These are phyloP conservation scores for Pistacia vera DNA, from an alignment of 345 rosid genomes.

Conservation along the genomic window DNA sequence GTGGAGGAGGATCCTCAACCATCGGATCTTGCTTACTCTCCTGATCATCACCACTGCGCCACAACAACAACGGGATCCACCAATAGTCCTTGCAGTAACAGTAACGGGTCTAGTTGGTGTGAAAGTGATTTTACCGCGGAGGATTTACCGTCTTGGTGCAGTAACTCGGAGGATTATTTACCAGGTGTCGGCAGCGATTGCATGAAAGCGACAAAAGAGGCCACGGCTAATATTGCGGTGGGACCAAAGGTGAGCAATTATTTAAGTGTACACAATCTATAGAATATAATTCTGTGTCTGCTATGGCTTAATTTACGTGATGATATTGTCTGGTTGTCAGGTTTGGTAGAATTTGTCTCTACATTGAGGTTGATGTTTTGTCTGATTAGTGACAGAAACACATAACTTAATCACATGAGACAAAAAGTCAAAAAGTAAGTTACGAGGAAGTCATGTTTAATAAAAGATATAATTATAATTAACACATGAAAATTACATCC, in stretches of 20 bases:
- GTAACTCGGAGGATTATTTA: slow-evolving; percentile 36
- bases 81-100: slow-evolving; percentile 33
- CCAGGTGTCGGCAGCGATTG: slow-evolving; percentile 60
- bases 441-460: not conserved
- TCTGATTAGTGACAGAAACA: slow-evolving; percentile 4
- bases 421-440: slow-evolving; percentile 29
- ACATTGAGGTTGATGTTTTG: not conserved
- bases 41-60: slow-evolving; percentile 31
- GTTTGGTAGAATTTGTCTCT: slow-evolving; percentile 22
- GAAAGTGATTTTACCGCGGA: slow-evolving; percentile 78
- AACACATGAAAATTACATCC: not conserved
- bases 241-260: slow-evolving; percentile 59
- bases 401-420: not conserved
- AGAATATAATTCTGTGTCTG: slow-evolving; percentile 38
- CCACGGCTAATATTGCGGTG: slow-evolving; percentile 28
- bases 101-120: slow-evolving; percentile 77
- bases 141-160: slow-evolving; percentile 53
- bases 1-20: slow-evolving; percentile 40
- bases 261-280: slow-evolving; percentile 20
- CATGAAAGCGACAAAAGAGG: slow-evolving; percentile 30
- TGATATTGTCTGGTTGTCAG: slow-evolving; percentile 28
- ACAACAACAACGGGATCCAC: slow-evolving; percentile 46
- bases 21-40: slow-evolving; percentile 27
- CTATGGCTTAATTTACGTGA: slow-evolving; percentile 21
- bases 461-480: not conserved